A percentile compares a stretch with the other conserved stretches of the same genome.
Conservation (phyloP, 495 filamentous ascomycete species). For the Aeminium ludgeri region DNA sequence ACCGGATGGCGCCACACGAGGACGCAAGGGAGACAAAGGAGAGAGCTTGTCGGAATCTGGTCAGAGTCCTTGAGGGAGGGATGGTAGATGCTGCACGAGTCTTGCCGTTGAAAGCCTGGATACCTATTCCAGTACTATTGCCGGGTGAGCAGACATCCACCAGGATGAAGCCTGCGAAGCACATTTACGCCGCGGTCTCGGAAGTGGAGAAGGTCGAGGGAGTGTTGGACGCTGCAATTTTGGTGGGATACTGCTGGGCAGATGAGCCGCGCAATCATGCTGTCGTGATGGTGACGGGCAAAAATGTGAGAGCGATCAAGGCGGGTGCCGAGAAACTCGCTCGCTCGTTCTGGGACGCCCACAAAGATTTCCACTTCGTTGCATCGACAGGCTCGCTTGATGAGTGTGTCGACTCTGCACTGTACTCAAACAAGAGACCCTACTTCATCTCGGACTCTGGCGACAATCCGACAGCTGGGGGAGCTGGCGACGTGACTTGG, state of each 20-base stretch:
- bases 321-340: conserved; percentile 31
- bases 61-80: conserved; percentile 23
- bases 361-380: conserved; percentile 34
- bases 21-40: conserved; percentile 37
- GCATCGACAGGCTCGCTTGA: conserved; percentile 35
- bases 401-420: conserved; percentile 33
- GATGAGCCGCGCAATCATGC: conserved; percentile 41
- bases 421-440: conserved; percentile 24
- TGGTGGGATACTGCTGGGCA: conserved; percentile 45
- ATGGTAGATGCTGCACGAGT: not conserved
- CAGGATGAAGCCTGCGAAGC: conserved; percentile 36
- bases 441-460: conserved; percentile 45
- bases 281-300: conserved; percentile 36
- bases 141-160: conserved; percentile 44
- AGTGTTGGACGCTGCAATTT: conserved; percentile 38
- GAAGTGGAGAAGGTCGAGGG: conserved; percentile 27
- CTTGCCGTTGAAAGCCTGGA: conserved; percentile 39
- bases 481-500: conserved; percentile 37
- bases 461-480: conserved; percentile 40
- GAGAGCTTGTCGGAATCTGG: conserved; percentile 36
- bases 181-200: conserved; percentile 35
- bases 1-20: conserved; percentile 39
- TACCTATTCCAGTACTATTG: conserved; percentile 36
- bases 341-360: conserved; percentile 33
- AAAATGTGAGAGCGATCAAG: conserved; percentile 26